phyloP scores from a whole-genome alignment of 1,284 basidiomycete species.

The Stereum hirsutum region DNA sequence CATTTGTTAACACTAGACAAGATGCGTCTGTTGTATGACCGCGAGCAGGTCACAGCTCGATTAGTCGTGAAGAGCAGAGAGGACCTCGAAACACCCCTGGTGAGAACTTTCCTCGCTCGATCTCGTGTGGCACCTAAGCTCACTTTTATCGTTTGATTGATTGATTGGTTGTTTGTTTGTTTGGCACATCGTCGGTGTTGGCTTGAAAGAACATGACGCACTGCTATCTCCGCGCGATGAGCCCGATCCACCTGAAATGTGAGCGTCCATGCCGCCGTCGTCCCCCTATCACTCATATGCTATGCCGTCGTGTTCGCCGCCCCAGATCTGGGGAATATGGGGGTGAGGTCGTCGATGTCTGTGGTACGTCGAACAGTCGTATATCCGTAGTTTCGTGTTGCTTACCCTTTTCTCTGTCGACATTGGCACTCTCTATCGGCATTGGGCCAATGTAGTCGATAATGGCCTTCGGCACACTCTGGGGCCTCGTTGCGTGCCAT shows the following conservation, averaged over 20 bases:
- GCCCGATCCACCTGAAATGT: slow-evolving; percentile 65
- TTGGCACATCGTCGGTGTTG: slow-evolving; percentile 6
- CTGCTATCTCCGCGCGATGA: slow-evolving; percentile 83
- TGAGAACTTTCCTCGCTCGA: slow-evolving; percentile 20
- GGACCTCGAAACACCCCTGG: slow-evolving; percentile 67
- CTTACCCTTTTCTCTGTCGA: background rate
- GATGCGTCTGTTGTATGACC: slow-evolving; percentile 76
- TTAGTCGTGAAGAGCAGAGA: slow-evolving; percentile 59
- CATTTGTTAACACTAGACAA: slow-evolving; percentile 44
- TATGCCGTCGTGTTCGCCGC: too few species aligned
- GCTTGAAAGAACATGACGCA: slow-evolving; percentile 74
- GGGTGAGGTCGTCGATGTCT: slow-evolving; percentile 79
- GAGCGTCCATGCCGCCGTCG: background rate
- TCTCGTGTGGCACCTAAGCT: too few species aligned
- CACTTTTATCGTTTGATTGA: too few species aligned
- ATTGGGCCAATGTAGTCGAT: slow-evolving; percentile 51
- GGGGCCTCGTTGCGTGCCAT: slow-evolving; percentile 84
- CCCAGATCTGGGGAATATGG: slow-evolving; percentile 73
- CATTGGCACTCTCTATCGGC: background rate
- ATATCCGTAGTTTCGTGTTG: slow-evolving; percentile 1
- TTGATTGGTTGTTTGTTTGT: too few species aligned
- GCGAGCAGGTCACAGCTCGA: slow-evolving; percentile 69
- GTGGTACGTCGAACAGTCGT: slow-evolving; percentile 48
- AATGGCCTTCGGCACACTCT: slow-evolving; percentile 75
- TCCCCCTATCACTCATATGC: background rate